Conservation (phyloP, 1,139 yeast species). For the Pichia terricola region DNA sequence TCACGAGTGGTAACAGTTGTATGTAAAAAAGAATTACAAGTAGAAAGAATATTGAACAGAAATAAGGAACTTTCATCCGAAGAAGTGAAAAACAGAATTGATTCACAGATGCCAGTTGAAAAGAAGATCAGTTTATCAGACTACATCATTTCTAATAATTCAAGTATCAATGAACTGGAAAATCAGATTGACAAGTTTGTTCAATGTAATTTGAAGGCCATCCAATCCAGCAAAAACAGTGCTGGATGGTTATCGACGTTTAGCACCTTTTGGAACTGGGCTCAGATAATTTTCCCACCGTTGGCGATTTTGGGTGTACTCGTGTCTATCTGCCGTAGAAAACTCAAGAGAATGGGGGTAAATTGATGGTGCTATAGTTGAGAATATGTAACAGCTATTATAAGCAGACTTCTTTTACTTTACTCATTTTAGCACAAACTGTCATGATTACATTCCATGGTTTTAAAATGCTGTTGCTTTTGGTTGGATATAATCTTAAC, state of each 20-base stretch:
- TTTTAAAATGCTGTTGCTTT: too few species aligned
- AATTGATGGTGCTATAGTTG: neutral
- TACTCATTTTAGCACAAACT: too few species aligned
- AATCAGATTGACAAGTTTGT: slow-evolving; percentile 39
- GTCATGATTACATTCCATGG: too few species aligned
- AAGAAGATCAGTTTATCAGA: slow-evolving; percentile 56
- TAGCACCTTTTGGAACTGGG: slow-evolving; percentile 21
- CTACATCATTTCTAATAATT: slow-evolving; percentile 56
- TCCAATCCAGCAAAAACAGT: slow-evolving; percentile 8
- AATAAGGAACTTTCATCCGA: slow-evolving; percentile 57
- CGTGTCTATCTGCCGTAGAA: slow-evolving; percentile 2
- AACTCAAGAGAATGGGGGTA: neutral
- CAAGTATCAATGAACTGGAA: slow-evolving; percentile 39
- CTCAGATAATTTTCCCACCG: slow-evolving; percentile 45
- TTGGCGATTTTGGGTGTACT: slow-evolving; percentile 51
- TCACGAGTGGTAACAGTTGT: slow-evolving; percentile 63
- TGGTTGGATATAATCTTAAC: too few species aligned
- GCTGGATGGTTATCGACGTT: neutral
- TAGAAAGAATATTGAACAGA: slow-evolving; percentile 51
- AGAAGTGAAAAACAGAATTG: slow-evolving; percentile 66
- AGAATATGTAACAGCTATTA: neutral
- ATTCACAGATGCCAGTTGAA: slow-evolving; percentile 63
- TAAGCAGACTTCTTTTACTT: too few species aligned
- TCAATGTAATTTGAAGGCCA: slow-evolving; percentile 36
- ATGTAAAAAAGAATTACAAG: slow-evolving; percentile 49